Evolutionary conservation across 441 rosid genomes (phyloP).

Genomic region (Adansonia rubrostipa): DNA sequence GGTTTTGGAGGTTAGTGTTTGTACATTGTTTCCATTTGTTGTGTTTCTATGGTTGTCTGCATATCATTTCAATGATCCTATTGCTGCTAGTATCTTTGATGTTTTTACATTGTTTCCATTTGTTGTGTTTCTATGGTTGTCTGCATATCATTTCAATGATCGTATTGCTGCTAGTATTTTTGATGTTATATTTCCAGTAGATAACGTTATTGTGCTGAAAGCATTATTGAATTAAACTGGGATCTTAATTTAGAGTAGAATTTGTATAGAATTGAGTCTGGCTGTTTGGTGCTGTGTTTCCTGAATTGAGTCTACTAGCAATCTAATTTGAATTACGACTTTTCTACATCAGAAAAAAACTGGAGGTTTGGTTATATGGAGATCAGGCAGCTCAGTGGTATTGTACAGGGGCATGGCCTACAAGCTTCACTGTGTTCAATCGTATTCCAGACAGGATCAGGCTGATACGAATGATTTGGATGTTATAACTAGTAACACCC

Average conservation of each 20-base stretch:
- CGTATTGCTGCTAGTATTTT: background rate
- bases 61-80: background rate
- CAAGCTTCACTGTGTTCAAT: conserved; percentile 69
- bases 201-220: background rate
- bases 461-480: conserved; percentile 27
- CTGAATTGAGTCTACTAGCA: background rate
- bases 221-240: background rate
- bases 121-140: background rate
- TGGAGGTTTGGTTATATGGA: conserved; percentile 90
- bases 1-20: conserved; percentile 71
- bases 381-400: conserved; percentile 93
- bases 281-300: background rate
- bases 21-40: conserved; percentile 13
- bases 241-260: background rate
- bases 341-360: conserved; percentile 67
- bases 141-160: conserved; percentile 9
- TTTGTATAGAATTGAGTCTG: background rate
- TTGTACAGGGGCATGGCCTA: conserved; percentile 79
- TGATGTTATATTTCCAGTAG: background rate
- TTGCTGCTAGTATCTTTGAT: background rate
- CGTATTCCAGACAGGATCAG: conserved; percentile 48
- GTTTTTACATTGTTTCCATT: conserved; percentile 19
- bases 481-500: conserved; percentile 17
- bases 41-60: background rate
- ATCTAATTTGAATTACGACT: conserved; percentile 31